A percentile compares a stretch with the other conserved stretches of the same genome.
Evolutionary conservation across 2,329 filamentous ascomycete genomes (phyloP).

Genomic region (Ambrosiella cleistominuta): DNA sequence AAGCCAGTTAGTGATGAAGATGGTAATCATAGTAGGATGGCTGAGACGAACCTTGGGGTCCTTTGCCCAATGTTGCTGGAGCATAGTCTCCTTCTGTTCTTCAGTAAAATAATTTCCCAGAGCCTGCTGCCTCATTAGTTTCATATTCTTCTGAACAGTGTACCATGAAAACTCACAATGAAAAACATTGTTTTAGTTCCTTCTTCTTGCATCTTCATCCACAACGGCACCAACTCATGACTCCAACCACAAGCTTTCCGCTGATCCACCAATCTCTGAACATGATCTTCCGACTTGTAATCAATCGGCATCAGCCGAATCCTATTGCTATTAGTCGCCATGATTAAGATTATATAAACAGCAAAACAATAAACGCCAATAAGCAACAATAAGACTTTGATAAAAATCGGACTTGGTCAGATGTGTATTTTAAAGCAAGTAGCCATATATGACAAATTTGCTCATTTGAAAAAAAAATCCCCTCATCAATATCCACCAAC

Average conservation of each 20-base stretch:
- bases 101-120: neutral
- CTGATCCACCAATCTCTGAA: conserved; percentile 25
- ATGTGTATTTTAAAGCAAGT: no score
- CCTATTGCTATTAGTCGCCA: conserved; percentile 7
- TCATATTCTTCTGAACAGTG: neutral
- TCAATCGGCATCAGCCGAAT: conserved; percentile 29
- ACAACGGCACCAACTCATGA: conserved; percentile 21
- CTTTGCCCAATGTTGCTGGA: neutral
- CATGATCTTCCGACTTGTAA: conserved; percentile 22
- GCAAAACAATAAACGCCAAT: neutral
- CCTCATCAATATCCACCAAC: no score
- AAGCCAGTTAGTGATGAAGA: neutral
- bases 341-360: neutral
- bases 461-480: neutral
- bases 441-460: no score
- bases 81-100: neutral
- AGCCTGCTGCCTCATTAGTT: neutral
- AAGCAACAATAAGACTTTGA: neutral
- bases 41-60: conserved; percentile 6
- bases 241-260: conserved; percentile 30
- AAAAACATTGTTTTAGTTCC: conserved; percentile 25
- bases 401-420: neutral
- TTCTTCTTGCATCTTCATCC: conserved; percentile 19
- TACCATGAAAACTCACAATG: conserved; percentile 20
- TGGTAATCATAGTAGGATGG: neutral